Percentiles rank a stretch among this genome's conserved stretches.
phyloP scores from a whole-genome alignment of 176 grass and related monocot species.

The Phoenix dactylifera region DNA sequence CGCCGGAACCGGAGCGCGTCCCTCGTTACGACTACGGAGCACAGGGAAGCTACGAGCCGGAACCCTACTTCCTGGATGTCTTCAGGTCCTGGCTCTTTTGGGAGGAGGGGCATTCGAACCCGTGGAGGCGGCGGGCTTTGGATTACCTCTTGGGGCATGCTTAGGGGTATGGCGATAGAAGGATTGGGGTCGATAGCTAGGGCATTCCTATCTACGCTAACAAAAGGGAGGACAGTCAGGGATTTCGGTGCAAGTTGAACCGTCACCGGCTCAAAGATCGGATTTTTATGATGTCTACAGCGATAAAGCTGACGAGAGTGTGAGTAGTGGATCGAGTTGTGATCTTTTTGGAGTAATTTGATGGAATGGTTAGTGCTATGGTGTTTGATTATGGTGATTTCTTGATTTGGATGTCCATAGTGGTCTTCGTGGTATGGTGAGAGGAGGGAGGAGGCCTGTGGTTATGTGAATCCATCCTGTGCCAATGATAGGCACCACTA shows the following conservation, averaged over 20 bases:
- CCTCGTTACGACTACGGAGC: too few relatives aligned
- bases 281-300: conserved; percentile 28
- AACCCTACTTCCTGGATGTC: too few relatives aligned
- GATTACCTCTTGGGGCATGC: conserved; percentile 77
- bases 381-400: too few relatives aligned
- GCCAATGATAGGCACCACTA: conserved; percentile 21
- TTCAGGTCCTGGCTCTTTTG: too few relatives aligned
- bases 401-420: background rate
- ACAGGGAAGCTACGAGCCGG: too few relatives aligned
- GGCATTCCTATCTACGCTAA: conserved; percentile 70
- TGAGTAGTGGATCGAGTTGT: conserved; percentile 16
- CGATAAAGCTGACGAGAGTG: conserved; percentile 23
- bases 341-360: too few relatives aligned
- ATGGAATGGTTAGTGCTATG: too few relatives aligned
- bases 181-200: conserved; percentile 38
- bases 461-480: conserved; percentile 14
- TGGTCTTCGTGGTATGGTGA: background rate
- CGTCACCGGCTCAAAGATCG: conserved; percentile 25
- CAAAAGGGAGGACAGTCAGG: conserved; percentile 36
- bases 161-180: conserved; percentile 63
- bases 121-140: conserved; percentile 54
- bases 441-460: background rate
- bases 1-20: too few relatives aligned
- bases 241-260: conserved; percentile 44
- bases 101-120: conserved; percentile 44